Conservation (phyloP, 2,329 filamentous ascomycete genomes). For the Dissoconium aciculare region DNA sequence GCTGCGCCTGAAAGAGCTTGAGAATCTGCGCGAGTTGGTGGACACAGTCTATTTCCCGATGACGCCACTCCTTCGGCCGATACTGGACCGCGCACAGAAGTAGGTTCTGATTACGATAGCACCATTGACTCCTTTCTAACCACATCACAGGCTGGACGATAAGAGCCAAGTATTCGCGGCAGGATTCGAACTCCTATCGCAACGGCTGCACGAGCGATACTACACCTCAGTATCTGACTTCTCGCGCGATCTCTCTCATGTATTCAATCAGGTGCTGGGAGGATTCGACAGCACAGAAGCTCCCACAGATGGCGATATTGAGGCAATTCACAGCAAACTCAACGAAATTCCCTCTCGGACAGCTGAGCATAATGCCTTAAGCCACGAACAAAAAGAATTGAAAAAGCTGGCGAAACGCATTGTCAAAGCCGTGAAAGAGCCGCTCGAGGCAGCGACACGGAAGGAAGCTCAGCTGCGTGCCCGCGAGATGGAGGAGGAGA, state of each 20-base stretch:
- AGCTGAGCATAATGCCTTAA: conserved; percentile 28
- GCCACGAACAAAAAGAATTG: conserved; percentile 59
- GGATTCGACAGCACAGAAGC: conserved; percentile 14
- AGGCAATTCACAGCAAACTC: conserved; percentile 30
- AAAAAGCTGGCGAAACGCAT: conserved; percentile 81
- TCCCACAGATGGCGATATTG: conserved; percentile 12
- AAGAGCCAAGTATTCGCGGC: conserved; percentile 39
- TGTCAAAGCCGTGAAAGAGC: conserved; percentile 64
- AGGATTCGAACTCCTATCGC: conserved; percentile 38
- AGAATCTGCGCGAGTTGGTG: conserved; percentile 63
- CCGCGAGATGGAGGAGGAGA: conserved; percentile 52
- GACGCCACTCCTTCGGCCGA: conserved; percentile 56
- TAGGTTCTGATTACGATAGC: conserved; percentile 40
- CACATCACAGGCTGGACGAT: conserved; percentile 41
- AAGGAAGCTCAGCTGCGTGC: conserved; percentile 71
- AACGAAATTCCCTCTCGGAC: conserved; percentile 22
- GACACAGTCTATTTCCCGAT: conserved; percentile 89
- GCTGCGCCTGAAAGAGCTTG: conserved; percentile 60
- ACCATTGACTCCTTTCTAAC: not conserved
- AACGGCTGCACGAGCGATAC: conserved; percentile 39
- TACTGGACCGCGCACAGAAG: conserved; percentile 66
- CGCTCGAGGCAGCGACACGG: conserved; percentile 58
- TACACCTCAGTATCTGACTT: conserved; percentile 49
- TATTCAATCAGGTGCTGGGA: conserved; percentile 40
- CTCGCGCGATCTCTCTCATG: conserved; percentile 41